Percentiles rank a stretch among this genome's conserved stretches.
These are phyloP conservation scores for Colletotrichum echinochloae DNA, from an alignment of 2,329 filamentous ascomycete genomes.

Conservation along the genomic window DNA sequence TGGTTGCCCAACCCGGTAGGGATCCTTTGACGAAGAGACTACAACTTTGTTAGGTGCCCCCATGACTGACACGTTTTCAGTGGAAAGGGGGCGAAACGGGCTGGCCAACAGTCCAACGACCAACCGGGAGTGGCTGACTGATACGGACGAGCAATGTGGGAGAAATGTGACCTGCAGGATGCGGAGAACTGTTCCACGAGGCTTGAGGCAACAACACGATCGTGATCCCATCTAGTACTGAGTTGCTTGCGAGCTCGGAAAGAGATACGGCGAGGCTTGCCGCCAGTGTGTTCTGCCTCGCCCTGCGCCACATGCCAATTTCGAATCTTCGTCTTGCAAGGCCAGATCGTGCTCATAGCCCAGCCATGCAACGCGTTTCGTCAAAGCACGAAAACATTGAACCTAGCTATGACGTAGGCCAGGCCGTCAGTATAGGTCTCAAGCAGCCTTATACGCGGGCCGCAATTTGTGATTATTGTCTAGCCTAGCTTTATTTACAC, in stretches of 20 bases:
- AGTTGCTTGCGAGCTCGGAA: not conserved
- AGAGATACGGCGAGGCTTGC: not conserved
- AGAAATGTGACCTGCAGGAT: conserved; percentile 12
- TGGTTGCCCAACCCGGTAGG: conserved; percentile 15
- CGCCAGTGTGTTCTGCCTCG: too few relatives aligned
- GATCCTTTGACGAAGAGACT: not conserved
- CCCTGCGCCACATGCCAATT: not conserved
- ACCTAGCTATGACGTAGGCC: not conserved
- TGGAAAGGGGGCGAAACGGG: not conserved
- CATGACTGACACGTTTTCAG: not conserved
- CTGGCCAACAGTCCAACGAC: not conserved
- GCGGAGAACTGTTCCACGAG: not conserved
- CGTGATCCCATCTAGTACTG: not conserved
- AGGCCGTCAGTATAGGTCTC: not conserved
- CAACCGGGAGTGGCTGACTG: not conserved
- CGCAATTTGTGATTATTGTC: not conserved
- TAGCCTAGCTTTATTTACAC: conserved; percentile 21
- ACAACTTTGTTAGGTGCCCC: not conserved
- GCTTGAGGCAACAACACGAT: not conserved
- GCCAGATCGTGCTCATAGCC: too few relatives aligned
- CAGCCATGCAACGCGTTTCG: not conserved
- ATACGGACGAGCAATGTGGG: conserved; percentile 20
- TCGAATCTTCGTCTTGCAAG: not conserved
- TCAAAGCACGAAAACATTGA: not conserved
- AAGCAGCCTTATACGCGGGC: not conserved